Evolutionary conservation across 495 filamentous ascomycete species (phyloP), one percentile per base, ranked within the genome.

Genomic region (Evansstolkia leycettana): DNA sequence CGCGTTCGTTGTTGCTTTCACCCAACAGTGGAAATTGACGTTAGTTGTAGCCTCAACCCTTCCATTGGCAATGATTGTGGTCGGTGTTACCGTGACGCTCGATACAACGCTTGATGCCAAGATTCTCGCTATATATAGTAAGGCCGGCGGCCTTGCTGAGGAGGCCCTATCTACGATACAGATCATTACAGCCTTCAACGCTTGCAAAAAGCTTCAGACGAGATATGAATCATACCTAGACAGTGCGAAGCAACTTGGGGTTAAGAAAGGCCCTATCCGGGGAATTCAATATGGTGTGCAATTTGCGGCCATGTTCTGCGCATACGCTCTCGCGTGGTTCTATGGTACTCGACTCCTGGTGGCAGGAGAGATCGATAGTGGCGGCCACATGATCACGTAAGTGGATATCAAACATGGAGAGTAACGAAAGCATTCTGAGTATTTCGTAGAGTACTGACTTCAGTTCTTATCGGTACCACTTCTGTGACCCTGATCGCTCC

Each of bases 251-350:
- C 19, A 5, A 31, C 25, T 27, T 43, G 62, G 12, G 17, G 52
- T 23, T 37, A 45, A 28, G 48, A 61, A 51, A 38, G 52, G 31
- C 18, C 17, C 54, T 13, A 51, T 57, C 48, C 41, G 57, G 8
- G 68, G 58, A 2, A 32, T 48, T 3, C 36, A 65, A 15, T 72
- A 70, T 39, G 53, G 61, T 0, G n/a, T n/a, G n/a, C n/a, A n/a
- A n/a, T n/a, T n/a, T n/a, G n/a, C n/a, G n/a, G n/a, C n/a, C n/a
- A n/a, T n/a, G n/a, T n/a, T n/a, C n/a, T n/a, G 20, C 20, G 9
- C 47, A 75, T 7, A 69, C 69, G 5, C 73, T 75, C 38, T 75
- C 60, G 60, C 43, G 67, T 25, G 71, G 72, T 9, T 49, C 54
- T 40, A 52, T 55, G 24, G 51, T 62, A 16, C 62, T 58, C 20